These are phyloP conservation scores for Jamesozyma spencerorum DNA, from an alignment of 805 yeast species.

Conservation along the genomic window DNA sequence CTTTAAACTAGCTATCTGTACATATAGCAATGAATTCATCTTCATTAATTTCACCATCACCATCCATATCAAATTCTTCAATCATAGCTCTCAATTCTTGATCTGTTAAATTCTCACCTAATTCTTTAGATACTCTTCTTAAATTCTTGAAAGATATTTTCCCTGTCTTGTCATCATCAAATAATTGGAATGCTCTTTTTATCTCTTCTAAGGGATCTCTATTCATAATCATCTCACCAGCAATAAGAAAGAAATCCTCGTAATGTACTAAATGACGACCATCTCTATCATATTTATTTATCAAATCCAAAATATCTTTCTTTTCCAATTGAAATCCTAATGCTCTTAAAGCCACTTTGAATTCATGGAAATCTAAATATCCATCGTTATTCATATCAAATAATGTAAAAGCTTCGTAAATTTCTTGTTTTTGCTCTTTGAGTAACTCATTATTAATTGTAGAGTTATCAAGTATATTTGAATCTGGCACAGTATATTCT, in stretches of 20 bases:
- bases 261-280: slow-evolving; percentile 63
- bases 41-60: slow-evolving; percentile 89
- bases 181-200: slow-evolving; percentile 75
- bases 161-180: slow-evolving; percentile 84
- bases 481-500: not conserved
- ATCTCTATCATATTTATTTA: slow-evolving; percentile 68
- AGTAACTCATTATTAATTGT: slow-evolving; percentile 45
- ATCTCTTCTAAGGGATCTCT: slow-evolving; percentile 93
- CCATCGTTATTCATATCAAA: slow-evolving; percentile 94
- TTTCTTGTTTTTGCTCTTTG: slow-evolving; percentile 84
- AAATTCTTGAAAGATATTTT: slow-evolving; percentile 73
- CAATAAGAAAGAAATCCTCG: slow-evolving; percentile 65
- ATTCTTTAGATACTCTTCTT: slow-evolving; percentile 80
- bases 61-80: slow-evolving; percentile 92
- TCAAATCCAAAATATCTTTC: slow-evolving; percentile 62
- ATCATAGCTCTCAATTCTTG: slow-evolving; percentile 95
- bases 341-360: slow-evolving; percentile 89
- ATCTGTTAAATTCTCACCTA: slow-evolving; percentile 86
- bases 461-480: slow-evolving; percentile 1
- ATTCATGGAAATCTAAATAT: slow-evolving; percentile 80
- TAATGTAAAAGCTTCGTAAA: slow-evolving; percentile 80
- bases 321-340: slow-evolving; percentile 80
- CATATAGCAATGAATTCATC: slow-evolving; percentile 87
- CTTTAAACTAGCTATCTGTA: slow-evolving; percentile 45
- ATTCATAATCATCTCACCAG: slow-evolving; percentile 72